Evolutionary conservation across 108 stramenopile species (phyloP).

Genomic region (Poteriospumella lacustris): DNA sequence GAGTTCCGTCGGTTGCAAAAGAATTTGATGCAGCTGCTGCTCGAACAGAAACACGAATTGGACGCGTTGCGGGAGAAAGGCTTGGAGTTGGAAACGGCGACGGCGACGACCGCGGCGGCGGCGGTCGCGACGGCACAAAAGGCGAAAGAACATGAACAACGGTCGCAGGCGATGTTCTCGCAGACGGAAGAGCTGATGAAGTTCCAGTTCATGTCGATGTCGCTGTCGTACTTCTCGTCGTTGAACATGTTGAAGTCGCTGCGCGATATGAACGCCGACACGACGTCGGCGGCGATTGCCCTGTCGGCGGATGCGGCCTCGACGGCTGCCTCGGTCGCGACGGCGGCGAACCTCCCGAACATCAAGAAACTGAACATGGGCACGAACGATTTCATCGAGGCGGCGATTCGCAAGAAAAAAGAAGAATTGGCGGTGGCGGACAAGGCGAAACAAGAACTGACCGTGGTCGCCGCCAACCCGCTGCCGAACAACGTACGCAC

Average conservation of each 20-base stretch:
- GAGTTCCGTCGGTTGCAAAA: slow-evolving; percentile 48
- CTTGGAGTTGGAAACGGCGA: slow-evolving; percentile 57
- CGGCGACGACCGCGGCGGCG: slow-evolving; percentile 57
- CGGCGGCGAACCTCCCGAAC: slow-evolving; percentile 53
- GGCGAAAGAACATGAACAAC: slow-evolving; percentile 51
- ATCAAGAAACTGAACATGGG: slow-evolving; percentile 42
- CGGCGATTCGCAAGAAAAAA: slow-evolving; percentile 30
- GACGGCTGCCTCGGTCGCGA: slow-evolving; percentile 54
- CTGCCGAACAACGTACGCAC: slow-evolving; percentile 47
- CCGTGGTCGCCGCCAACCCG: slow-evolving; percentile 31
- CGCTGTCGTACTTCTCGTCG: slow-evolving; percentile 53
- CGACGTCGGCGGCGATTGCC: slow-evolving; percentile 52
- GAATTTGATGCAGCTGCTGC: slow-evolving; percentile 55
- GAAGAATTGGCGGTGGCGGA: slow-evolving; percentile 32
- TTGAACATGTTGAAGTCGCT: slow-evolving; percentile 58
- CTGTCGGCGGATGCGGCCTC: slow-evolving; percentile 57
- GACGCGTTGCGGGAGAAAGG: slow-evolving; percentile 37
- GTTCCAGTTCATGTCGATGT: slow-evolving; percentile 63
- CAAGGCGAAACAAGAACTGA: slow-evolving; percentile 44
- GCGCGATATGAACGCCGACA: slow-evolving; percentile 61
- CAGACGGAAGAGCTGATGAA: slow-evolving; percentile 62
- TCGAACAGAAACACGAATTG: slow-evolving; percentile 55
- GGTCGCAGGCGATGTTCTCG: slow-evolving; percentile 45
- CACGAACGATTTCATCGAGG: slow-evolving; percentile 29
- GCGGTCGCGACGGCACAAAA: slow-evolving; percentile 56